A percentile compares a stretch with the other conserved stretches of the same genome.
Evolutionary conservation across 2,329 filamentous ascomycete genomes (phyloP).

Genomic region (Ophiostoma pallidulum): DNA sequence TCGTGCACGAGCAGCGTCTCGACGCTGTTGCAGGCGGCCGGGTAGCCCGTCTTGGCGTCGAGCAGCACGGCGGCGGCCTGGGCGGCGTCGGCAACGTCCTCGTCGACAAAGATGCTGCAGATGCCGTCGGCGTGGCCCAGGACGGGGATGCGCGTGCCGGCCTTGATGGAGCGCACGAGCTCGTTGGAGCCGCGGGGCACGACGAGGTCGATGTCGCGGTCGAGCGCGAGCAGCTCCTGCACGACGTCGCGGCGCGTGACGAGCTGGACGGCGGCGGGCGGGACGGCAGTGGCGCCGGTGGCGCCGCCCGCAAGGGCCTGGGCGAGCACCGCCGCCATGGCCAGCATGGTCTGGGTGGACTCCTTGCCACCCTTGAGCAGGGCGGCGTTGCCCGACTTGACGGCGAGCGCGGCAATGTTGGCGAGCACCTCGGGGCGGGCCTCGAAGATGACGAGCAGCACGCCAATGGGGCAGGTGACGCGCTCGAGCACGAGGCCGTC

Average conservation of each 20-base stretch:
- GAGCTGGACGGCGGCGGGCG: conserved; percentile 81
- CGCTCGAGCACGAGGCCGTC: conserved; percentile 77
- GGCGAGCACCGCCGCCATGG: conserved; percentile 80
- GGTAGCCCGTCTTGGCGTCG: conserved; percentile 90
- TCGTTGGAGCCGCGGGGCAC: conserved; percentile 89
- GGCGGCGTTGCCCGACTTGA: conserved; percentile 95
- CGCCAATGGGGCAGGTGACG: conserved; percentile 88
- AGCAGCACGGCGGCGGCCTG: conserved; percentile 70
- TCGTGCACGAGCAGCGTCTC: conserved; percentile 85
- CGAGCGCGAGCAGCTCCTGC: conserved; percentile 74
- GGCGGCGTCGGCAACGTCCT: conserved; percentile 49
- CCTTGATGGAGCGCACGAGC: conserved; percentile 81
- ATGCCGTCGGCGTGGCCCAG: conserved; percentile 93
- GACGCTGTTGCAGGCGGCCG: conserved; percentile 89
- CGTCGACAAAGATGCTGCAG: conserved; percentile 77
- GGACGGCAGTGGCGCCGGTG: conserved; percentile 64
- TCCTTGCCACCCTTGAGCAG: conserved; percentile 97
- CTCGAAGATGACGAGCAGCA: conserved; percentile 98
- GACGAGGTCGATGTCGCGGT: conserved; percentile 85
- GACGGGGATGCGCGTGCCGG: conserved; percentile 85
- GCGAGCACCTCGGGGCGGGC: conserved; percentile 96
- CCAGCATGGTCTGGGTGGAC: conserved; percentile 87
- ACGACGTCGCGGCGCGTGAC: conserved; percentile 90
- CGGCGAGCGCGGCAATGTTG: conserved; percentile 89
- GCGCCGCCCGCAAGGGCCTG: conserved; percentile 69